Conservation (phyloP, 1,284 basidiomycete genomes). For the Cystobasidium pallidum region DNA sequence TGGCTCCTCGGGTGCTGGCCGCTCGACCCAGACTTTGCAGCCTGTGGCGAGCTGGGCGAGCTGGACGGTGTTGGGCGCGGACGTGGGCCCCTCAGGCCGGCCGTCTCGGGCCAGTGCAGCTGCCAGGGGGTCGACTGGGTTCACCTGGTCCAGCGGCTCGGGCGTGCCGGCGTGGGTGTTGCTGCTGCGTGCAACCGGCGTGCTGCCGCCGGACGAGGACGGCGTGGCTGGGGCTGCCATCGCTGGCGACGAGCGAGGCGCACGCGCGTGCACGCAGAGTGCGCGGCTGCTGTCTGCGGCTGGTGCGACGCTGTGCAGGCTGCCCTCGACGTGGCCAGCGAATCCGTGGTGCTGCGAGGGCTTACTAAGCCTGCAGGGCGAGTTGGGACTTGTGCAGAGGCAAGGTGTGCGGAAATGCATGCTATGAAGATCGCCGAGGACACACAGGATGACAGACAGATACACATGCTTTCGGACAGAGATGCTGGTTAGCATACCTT, state of each 20-base stretch:
- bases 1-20: slow-evolving; percentile 80
- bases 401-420: slow-evolving; percentile 2
- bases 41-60: slow-evolving; percentile 68
- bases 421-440: neutral
- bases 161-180: neutral
- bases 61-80: slow-evolving; percentile 26
- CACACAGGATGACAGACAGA: too few relatives aligned
- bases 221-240: slow-evolving; percentile 6
- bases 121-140: slow-evolving; percentile 33
- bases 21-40: slow-evolving; percentile 87
- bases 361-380: slow-evolving; percentile 13
- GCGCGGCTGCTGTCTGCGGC: slow-evolving; percentile 7
- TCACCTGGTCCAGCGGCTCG: slow-evolving; percentile 13
- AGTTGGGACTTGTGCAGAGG: slow-evolving; percentile 15
- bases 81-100: slow-evolving; percentile 21
- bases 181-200: slow-evolving; percentile 1
- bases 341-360: neutral
- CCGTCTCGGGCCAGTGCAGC: slow-evolving; percentile 18
- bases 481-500: too few relatives aligned
- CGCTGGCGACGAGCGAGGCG: neutral
- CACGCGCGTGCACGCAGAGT: slow-evolving; percentile 14
- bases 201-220: slow-evolving; percentile 7
- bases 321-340: neutral
- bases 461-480: too few relatives aligned
- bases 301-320: slow-evolving; percentile 11